Evolutionary conservation across 2,329 filamentous ascomycete species (phyloP), one percentile per base, ranked within the genome.

Genomic region (Triangularia setosa): DNA sequence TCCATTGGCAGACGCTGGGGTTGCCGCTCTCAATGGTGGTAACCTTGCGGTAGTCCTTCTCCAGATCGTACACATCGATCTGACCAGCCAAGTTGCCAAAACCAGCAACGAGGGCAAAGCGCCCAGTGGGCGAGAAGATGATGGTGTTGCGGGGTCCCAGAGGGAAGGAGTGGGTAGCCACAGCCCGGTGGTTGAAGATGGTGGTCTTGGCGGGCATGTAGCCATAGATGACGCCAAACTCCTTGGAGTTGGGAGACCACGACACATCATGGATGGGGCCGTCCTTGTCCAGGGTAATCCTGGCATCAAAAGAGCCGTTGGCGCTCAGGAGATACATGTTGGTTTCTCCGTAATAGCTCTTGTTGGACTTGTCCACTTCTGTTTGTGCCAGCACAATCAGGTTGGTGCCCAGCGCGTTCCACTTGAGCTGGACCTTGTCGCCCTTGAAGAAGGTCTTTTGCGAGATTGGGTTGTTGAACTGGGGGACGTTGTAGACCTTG

Each of bases 381-480:
- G 95, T 99, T 81, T 98, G 93, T 63, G 95, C 94, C 73, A 99
- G 86, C 70, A 98, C 94, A 73, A 99, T 90, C 75, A 98, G 79
- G 75, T 90, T 94, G 40, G 93, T 97, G 61, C 95, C 95, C 67
- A 92, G 83, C 70, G 90, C 87, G 79, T 99, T 99, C 95, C 95
- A 99, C 82, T 97, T 97, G 75, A 99, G 82, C 79, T 97, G 93
- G 57, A 99, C 94, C 82, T 98, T 98, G 83, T 99, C 95, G 68
- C 93, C 93, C 82, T 99, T 99, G 87, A 93, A 99, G 76, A 99
- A 99, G 1, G 90, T 97, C 88, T 99, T 99, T 77, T 98, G 94
- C 44, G 94, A 97, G 58, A 97, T 88, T 4, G 93, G 89, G 61
- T 81, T 82, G 68, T 80, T 85, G 79, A 98, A 98, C 72, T 95